A percentile compares a stretch with the other conserved stretches of the same genome.
Evolutionary conservation across 1,284 basidiomycete species (phyloP).

Genomic region (Puccinia brachypodii): DNA sequence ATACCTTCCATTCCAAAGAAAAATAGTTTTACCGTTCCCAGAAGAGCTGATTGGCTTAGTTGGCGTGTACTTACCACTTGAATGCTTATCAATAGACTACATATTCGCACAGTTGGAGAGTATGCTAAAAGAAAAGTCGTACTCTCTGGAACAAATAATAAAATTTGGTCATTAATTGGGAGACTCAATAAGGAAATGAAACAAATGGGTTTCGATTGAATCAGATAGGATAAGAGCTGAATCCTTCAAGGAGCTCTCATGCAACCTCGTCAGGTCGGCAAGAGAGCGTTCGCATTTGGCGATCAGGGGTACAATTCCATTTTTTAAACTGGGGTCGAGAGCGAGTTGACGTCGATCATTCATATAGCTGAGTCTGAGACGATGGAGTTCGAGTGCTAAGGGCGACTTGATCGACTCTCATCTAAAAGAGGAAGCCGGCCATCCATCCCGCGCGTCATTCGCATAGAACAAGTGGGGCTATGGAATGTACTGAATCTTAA

Average conservation of each 20-base stretch:
- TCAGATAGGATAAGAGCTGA: background rate
- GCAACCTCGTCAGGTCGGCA: background rate
- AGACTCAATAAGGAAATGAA: background rate
- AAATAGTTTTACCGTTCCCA: too few relatives aligned
- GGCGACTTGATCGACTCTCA: slow-evolving; percentile 20
- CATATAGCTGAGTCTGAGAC: background rate
- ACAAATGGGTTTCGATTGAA: background rate
- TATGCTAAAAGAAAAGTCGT: too few relatives aligned
- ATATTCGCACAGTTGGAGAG: too few relatives aligned
- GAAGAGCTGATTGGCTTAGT: too few relatives aligned
- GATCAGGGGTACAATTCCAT: slow-evolving; percentile 4
- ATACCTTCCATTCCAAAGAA: too few relatives aligned
- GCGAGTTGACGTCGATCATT: background rate
- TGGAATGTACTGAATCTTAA: background rate
- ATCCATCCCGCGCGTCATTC: background rate
- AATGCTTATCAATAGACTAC: too few relatives aligned
- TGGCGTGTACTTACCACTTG: too few relatives aligned
- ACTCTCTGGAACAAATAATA: too few relatives aligned
- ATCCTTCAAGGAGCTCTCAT: slow-evolving; percentile 11
- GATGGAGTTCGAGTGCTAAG: slow-evolving; percentile 9
- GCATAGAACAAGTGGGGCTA: background rate
- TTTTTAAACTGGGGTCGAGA: background rate
- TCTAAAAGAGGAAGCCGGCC: slow-evolving; percentile 9
- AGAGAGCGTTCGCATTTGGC: background rate
- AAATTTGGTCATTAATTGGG: background rate